phyloP scores from a whole-genome alignment of 2,329 filamentous ascomycete species.

The Xylaria sp. region DNA sequence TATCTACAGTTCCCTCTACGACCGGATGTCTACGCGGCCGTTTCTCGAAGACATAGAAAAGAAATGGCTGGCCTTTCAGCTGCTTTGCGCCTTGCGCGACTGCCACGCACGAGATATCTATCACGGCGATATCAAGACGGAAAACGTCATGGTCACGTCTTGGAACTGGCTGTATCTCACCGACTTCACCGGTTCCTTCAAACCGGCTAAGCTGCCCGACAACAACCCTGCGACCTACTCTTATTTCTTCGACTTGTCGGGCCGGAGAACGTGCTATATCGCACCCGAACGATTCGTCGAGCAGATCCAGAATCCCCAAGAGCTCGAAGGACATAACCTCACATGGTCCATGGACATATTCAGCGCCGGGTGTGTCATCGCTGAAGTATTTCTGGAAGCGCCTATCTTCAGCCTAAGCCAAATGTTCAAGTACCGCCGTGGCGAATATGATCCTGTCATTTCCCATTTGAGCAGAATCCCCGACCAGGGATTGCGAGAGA shows the following conservation, averaged over 20 bases:
- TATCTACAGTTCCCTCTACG: constrained; percentile 95
- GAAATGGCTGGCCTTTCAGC: constrained; percentile 97
- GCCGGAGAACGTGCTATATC: constrained; percentile 90
- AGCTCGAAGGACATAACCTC: constrained; percentile 68
- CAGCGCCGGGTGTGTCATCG: constrained; percentile 95
- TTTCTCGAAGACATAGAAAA: constrained; percentile 98
- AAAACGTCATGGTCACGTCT: constrained; percentile 95
- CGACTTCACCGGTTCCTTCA: constrained; percentile 97
- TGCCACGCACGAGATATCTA: constrained; percentile 90
- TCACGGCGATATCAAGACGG: constrained; percentile 98
- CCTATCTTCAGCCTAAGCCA: constrained; percentile 98
- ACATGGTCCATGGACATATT: constrained; percentile 99
- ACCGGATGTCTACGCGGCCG: constrained; percentile 93
- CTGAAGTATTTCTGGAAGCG: constrained; percentile 92
- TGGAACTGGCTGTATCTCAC: constrained; percentile 99
- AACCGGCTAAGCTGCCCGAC: constrained; percentile 91
- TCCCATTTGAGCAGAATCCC: constrained; percentile 86
- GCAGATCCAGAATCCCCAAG: constrained; percentile 54
- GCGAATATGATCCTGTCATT: constrained; percentile 89
- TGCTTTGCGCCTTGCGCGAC: constrained; percentile 90
- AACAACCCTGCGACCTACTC: constrained; percentile 98
- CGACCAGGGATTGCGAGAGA: constrained; percentile 84
- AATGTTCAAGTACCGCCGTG: constrained; percentile 91
- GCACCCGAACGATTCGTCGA: constrained; percentile 90
- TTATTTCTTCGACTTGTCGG: constrained; percentile 96